phyloP scores from a whole-genome alignment of 169 alveolate genomes.

The Toxoplasma gondii region DNA sequence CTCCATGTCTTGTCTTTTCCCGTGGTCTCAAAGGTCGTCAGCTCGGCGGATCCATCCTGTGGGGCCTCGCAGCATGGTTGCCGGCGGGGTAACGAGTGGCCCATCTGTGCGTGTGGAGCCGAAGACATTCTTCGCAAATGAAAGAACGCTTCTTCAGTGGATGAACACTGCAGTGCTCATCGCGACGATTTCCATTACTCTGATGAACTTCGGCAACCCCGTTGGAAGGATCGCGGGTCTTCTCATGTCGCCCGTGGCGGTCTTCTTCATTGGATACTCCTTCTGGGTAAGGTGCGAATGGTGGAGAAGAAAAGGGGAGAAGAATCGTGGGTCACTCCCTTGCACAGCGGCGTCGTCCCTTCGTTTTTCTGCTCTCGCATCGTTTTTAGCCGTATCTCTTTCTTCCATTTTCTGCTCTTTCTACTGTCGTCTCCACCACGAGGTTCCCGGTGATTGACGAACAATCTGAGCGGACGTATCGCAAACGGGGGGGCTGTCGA shows the following conservation, averaged over 20 bases:
- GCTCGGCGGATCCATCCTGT: background rate
- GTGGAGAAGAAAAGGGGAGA: background rate
- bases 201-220: conserved; percentile 78
- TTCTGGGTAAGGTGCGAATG: conserved; percentile 66
- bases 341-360: no score
- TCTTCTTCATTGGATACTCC: conserved; percentile 80
- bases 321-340: background rate
- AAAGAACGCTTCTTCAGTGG: conserved; percentile 81
- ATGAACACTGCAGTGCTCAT: conserved; percentile 80
- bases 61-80: background rate
- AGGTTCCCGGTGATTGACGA: no score
- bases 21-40: background rate
- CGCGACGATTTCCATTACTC: conserved; percentile 79
- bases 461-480: no score
- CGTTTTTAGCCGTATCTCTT: no score
- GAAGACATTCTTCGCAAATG: conserved; percentile 84
- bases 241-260: conserved; percentile 81
- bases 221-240: conserved; percentile 78
- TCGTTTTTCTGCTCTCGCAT: no score
- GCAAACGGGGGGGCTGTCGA: no score
- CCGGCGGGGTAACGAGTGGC: conserved; percentile 34
- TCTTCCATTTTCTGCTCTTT: no score
- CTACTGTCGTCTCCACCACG: no score
- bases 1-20: background rate
- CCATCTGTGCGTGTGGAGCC: conserved; percentile 83